phyloP scores from a whole-genome alignment of 495 filamentous ascomycete genomes.

The Penicillium tannophilum region DNA sequence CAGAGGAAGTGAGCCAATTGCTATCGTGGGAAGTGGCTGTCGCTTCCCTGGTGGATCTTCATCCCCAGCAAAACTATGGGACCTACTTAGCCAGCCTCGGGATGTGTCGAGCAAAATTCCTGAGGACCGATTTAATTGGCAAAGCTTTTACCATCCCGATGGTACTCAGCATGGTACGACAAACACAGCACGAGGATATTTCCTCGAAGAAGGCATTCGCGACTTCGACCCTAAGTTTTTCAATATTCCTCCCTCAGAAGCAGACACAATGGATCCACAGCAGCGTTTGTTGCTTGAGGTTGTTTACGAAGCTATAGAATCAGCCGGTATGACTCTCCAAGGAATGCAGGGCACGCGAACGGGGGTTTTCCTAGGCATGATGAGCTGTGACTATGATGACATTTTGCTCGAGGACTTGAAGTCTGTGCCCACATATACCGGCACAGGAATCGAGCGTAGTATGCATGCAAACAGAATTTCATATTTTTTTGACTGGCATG shows the following conservation, averaged over 20 bases:
- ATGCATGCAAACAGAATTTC: slow-evolving; percentile 38
- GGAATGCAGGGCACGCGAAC: background rate
- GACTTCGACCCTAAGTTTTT: slow-evolving; percentile 54
- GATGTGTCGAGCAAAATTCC: slow-evolving; percentile 3
- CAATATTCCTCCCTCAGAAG: slow-evolving; percentile 52
- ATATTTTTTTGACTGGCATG: slow-evolving; percentile 49
- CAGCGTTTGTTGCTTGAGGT: slow-evolving; percentile 44
- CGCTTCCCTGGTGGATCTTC: slow-evolving; percentile 6
- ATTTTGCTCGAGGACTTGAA: slow-evolving; percentile 48
- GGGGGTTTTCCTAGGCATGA: slow-evolving; percentile 35
- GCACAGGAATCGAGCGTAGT: slow-evolving; percentile 38
- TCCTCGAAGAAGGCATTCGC: slow-evolving; percentile 34
- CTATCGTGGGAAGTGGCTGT: slow-evolving; percentile 6
- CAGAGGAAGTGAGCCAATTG: slow-evolving; percentile 3
- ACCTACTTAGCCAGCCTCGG: background rate
- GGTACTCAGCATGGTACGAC: slow-evolving; percentile 17
- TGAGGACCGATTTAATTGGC: background rate
- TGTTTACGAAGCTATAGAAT: slow-evolving; percentile 58
- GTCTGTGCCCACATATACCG: slow-evolving; percentile 23
- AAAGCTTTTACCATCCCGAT: slow-evolving; percentile 21
- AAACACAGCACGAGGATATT: slow-evolving; percentile 28
- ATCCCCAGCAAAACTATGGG: slow-evolving; percentile 1
- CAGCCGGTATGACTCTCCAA: background rate
- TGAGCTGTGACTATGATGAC: slow-evolving; percentile 25
- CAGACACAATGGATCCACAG: slow-evolving; percentile 43